Percentiles rank a stretch among this genome's conserved stretches.
Evolutionary conservation across 2,329 filamentous ascomycete species (phyloP).

Genomic region (Diaporthe sp.): DNA sequence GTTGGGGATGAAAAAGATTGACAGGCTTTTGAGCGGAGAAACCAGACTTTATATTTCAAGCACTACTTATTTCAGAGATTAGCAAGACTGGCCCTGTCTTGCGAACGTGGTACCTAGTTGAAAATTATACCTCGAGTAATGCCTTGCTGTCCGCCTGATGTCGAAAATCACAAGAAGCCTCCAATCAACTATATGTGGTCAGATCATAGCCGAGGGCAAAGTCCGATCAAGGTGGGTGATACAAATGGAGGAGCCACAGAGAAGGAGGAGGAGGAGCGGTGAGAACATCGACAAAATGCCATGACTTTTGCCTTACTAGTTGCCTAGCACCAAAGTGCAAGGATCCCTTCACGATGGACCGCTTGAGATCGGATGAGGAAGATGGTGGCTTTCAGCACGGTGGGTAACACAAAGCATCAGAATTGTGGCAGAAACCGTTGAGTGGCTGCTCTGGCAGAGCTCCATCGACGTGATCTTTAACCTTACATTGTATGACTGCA

Average conservation of each 20-base stretch:
- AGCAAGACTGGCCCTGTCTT: no score
- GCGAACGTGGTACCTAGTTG: no score
- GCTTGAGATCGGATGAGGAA: background rate
- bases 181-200: background rate
- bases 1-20: no score
- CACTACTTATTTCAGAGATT: no score
- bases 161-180: background rate
- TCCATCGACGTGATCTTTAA: background rate
- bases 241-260: background rate
- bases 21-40: no score
- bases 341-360: background rate
- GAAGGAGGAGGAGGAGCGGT: background rate
- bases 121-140: background rate
- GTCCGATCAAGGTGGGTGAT: background rate
- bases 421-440: background rate
- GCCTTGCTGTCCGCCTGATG: background rate
- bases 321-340: background rate
- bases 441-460: background rate
- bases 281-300: background rate
- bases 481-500: background rate
- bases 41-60: no score
- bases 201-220: background rate
- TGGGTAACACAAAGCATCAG: background rate
- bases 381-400: background rate
- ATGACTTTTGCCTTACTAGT: background rate